phyloP scores from a whole-genome alignment of 2,329 filamentous ascomycete genomes.

The Onygenales sp. region DNA sequence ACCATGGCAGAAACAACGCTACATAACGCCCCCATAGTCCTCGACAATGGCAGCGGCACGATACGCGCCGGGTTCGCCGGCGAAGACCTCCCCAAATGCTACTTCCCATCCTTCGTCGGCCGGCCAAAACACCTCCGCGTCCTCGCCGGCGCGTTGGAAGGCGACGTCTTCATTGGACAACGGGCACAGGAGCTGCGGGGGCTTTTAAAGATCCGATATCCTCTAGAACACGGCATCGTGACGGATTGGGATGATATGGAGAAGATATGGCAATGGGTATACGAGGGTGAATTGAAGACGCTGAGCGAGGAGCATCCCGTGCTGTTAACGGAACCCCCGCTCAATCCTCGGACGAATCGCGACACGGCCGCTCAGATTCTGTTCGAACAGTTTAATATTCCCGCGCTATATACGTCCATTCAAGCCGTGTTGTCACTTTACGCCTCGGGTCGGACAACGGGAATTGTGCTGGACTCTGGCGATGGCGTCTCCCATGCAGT shows the following conservation, averaged over 20 bases:
- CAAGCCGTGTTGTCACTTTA: conserved; percentile 95
- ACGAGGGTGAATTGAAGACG: conserved; percentile 90
- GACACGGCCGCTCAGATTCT: conserved; percentile 95
- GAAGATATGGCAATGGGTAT: conserved; percentile 97
- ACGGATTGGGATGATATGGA: conserved; percentile 99
- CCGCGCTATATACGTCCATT: conserved; percentile 90
- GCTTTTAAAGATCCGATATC: conserved; percentile 89
- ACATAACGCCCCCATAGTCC: conserved; percentile 95
- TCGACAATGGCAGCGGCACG: conserved; percentile 97
- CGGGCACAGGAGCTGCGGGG: conserved; percentile 85
- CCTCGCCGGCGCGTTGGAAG: conserved; percentile 90
- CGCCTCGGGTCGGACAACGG: conserved; percentile 89
- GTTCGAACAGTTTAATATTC: conserved; percentile 98
- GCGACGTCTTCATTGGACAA: conserved; percentile 93
- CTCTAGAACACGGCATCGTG: conserved; percentile 93
- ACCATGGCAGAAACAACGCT: conserved; percentile 58
- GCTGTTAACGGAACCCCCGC: conserved; percentile 85
- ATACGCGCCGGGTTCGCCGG: conserved; percentile 96
- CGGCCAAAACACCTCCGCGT: conserved; percentile 91
- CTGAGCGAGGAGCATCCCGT: conserved; percentile 98
- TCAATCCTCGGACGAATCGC: conserved; percentile 91
- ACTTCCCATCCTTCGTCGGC: conserved; percentile 94
- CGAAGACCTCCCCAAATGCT: conserved; percentile 91
- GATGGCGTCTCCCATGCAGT: conserved; percentile 97
- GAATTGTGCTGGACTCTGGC: conserved; percentile 88